Evolutionary conservation across 2,329 filamentous ascomycete genomes (phyloP).

Genomic region (Hypomyces perniciosus): DNA sequence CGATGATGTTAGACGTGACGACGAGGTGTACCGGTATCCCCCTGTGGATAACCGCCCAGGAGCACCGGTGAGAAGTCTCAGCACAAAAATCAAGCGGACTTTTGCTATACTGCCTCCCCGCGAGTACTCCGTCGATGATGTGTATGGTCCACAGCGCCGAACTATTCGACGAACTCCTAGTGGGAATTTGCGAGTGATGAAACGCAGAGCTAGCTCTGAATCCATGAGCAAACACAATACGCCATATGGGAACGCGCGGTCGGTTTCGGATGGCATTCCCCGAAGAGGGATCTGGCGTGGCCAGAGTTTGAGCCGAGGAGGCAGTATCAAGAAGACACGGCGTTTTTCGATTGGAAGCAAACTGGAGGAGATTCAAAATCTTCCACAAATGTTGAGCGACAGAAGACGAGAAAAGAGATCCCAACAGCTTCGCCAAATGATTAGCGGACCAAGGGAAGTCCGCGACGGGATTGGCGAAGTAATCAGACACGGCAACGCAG

Average conservation of each 20-base stretch:
- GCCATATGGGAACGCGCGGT: constrained; percentile 30
- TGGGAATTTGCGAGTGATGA: constrained; percentile 55
- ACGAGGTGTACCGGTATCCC: constrained; percentile 41
- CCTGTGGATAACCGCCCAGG: constrained; percentile 43
- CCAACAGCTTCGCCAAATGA: constrained; percentile 53
- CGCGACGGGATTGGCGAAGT: constrained; percentile 54
- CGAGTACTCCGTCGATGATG: constrained; percentile 28
- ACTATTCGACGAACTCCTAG: constrained; percentile 55
- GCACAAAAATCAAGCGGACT: constrained; percentile 49
- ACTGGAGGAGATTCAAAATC: constrained; percentile 46
- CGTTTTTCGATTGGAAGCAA: constrained; percentile 40
- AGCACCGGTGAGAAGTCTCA: constrained; percentile 43
- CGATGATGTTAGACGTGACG: constrained; percentile 17
- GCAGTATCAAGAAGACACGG: constrained; percentile 21
- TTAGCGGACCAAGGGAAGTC: constrained; percentile 53
- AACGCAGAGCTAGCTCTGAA: constrained; percentile 43
- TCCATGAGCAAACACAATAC: constrained; percentile 28
- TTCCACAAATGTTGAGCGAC: constrained; percentile 53
- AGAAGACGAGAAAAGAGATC: constrained; percentile 52
- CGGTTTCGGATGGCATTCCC: constrained; percentile 21
- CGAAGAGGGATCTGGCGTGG: constrained; percentile 27
- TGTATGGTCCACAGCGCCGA: constrained; percentile 43
- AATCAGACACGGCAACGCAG: constrained; percentile 36
- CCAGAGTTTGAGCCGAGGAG: constrained; percentile 22
- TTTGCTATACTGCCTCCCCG: constrained; percentile 55